Evolutionary conservation across 257 asterid species (phyloP).

Genomic region (Mentha longifolia): DNA sequence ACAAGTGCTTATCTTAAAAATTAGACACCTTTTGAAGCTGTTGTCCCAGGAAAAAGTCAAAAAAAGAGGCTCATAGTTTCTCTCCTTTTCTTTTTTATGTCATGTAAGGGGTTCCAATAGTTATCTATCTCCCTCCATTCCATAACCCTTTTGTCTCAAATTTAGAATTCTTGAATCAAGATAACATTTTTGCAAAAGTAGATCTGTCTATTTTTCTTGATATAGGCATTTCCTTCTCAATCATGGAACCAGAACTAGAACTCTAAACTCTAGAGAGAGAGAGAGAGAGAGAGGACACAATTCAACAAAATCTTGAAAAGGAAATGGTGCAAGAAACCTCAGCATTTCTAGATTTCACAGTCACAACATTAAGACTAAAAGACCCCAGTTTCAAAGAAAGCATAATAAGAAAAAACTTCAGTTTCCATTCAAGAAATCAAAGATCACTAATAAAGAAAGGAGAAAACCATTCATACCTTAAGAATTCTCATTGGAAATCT

Average conservation of each 20-base stretch:
- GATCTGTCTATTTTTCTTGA: constrained; percentile 31
- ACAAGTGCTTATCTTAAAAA: constrained; percentile 30
- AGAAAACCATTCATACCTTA: constrained; percentile 30
- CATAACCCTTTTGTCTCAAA: neutral
- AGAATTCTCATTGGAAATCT: constrained; percentile 41
- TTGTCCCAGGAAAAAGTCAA: constrained; percentile 41
- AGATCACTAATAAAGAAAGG: too few species aligned
- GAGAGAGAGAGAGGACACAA: neutral
- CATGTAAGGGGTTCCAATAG: neutral
- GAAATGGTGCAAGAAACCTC: neutral
- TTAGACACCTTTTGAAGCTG: constrained; percentile 34
- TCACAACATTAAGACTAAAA: neutral
- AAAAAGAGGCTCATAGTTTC: constrained; percentile 37
- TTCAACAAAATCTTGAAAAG: neutral
- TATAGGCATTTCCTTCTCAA: constrained; percentile 19
- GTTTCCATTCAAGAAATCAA: too few species aligned
- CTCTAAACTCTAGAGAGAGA: neutral
- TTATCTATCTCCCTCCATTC: neutral
- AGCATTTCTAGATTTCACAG: neutral
- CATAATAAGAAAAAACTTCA: neutral
- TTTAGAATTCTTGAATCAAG: constrained; percentile 1
- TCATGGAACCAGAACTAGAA: neutral
- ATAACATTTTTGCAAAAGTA: constrained; percentile 18
- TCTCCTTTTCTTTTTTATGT: constrained; percentile 1
- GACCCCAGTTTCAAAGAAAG: constrained; percentile 3